Conservation (phyloP, 164 flowering plant species). For the Chimonanthus praecox region DNA sequence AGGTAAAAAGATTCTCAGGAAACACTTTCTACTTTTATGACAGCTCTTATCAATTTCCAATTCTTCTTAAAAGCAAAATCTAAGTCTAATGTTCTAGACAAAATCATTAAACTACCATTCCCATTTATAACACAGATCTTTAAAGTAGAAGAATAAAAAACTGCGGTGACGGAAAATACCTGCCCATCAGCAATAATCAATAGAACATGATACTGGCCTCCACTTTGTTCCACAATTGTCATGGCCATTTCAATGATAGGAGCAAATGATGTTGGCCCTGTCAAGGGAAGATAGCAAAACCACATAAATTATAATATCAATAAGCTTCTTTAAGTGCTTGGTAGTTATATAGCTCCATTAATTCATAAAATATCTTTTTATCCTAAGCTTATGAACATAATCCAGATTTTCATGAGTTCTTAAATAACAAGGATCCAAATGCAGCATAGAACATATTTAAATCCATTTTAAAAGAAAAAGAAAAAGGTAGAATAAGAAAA, state of each 20-base stretch:
- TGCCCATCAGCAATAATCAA: conserved; percentile 48
- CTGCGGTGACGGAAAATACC: conserved; percentile 13
- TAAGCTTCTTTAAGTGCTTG: not conserved
- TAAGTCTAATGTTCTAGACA: too few species aligned
- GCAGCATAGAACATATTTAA: not conserved
- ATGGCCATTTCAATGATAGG: conserved; percentile 40
- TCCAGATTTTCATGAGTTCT: not conserved
- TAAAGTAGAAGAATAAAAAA: not conserved
- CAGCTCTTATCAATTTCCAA: too few species aligned
- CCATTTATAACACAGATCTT: too few species aligned
- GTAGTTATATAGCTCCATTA: not conserved
- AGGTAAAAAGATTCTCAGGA: not conserved
- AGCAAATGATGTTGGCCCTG: conserved; percentile 50
- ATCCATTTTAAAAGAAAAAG: not conserved
- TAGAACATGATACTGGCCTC: conserved; percentile 47
- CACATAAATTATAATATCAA: not conserved
- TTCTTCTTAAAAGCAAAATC: not conserved
- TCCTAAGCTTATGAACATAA: not conserved
- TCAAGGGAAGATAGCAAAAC: not conserved
- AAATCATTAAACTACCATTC: not conserved
- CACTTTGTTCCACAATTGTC: conserved; percentile 37
- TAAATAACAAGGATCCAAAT: not conserved
- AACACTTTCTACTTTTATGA: too few species aligned
- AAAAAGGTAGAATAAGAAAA: not conserved
- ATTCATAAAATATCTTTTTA: too few species aligned